A percentile compares a stretch with the other conserved stretches of the same genome.
These are phyloP conservation scores for Solanum piurae DNA, from an alignment of 257 asterid species.

Conservation along the genomic window DNA sequence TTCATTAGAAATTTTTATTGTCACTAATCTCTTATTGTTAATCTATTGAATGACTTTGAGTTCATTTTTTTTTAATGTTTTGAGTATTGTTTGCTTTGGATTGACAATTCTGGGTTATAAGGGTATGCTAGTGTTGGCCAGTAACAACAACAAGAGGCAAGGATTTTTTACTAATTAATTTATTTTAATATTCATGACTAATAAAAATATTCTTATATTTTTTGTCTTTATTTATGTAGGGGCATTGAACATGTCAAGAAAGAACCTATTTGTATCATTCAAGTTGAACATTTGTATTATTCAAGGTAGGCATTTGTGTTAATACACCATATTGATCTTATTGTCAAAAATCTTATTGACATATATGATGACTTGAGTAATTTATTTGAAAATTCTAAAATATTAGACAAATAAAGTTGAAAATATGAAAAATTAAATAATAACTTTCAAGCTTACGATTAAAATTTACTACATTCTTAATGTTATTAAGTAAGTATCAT, in stretches of 20 bases:
- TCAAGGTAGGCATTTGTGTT: not conserved
- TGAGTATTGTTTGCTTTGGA: too few species aligned
- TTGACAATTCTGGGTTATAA: too few species aligned
- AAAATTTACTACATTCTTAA: not conserved
- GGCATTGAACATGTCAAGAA: not conserved
- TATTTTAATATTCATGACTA: too few species aligned
- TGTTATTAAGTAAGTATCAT: not conserved
- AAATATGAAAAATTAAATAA: not conserved
- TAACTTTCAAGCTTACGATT: not conserved
- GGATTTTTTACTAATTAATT: too few species aligned
- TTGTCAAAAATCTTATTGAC: not conserved
- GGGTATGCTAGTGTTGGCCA: too few species aligned
- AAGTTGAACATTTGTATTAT: not conserved
- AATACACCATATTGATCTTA: not conserved
- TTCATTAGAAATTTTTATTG: too few species aligned
- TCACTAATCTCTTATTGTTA: too few species aligned
- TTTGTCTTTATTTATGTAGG: too few species aligned
- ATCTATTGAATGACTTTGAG: too few species aligned
- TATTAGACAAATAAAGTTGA: not conserved
- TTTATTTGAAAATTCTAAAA: not conserved
- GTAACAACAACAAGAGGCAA: too few species aligned
- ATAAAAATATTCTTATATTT: too few species aligned
- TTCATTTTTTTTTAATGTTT: too few species aligned
- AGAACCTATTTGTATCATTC: not conserved
- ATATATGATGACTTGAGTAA: not conserved